These are phyloP conservation scores for Yamadazyma oceani DNA, from an alignment of 1,139 yeast species.

Conservation along the genomic window DNA sequence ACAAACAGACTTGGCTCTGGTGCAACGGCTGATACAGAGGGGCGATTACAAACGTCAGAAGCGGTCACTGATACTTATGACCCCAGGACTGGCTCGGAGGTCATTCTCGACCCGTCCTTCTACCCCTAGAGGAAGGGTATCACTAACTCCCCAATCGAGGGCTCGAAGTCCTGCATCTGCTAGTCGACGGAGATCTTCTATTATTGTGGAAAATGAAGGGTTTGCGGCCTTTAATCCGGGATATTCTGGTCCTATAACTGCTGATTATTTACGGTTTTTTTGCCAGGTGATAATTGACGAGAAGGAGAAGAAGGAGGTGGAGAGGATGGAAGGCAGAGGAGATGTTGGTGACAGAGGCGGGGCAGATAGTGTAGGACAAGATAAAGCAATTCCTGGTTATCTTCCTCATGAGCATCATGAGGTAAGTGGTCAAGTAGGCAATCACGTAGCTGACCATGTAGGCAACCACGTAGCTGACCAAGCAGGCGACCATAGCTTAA, in stretches of 20 bases:
- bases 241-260: conserved; percentile 41
- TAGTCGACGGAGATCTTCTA: conserved; percentile 33
- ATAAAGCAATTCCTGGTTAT: too few relatives aligned
- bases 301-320: conserved; percentile 5
- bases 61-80: background rate
- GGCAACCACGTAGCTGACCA: background rate
- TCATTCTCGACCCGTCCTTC: conserved; percentile 7
- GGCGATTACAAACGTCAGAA: background rate
- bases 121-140: background rate
- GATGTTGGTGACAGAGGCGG: too few relatives aligned
- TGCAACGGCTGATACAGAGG: conserved; percentile 6
- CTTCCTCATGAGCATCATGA: too few relatives aligned
- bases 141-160: conserved; percentile 6
- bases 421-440: too few relatives aligned
- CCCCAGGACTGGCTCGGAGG: conserved; percentile 9
- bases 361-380: too few relatives aligned
- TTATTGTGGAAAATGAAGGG: conserved; percentile 26
- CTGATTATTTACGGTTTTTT: conserved; percentile 37
- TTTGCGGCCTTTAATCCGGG: conserved; percentile 27
- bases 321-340: background rate
- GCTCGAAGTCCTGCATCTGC: conserved; percentile 4
- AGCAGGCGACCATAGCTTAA: conserved; percentile 5
- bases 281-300: conserved; percentile 33
- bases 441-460: too few relatives aligned
- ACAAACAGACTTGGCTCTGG: conserved; percentile 26